phyloP scores from a whole-genome alignment of 805 yeast species.

The Candida silvicultrix region DNA sequence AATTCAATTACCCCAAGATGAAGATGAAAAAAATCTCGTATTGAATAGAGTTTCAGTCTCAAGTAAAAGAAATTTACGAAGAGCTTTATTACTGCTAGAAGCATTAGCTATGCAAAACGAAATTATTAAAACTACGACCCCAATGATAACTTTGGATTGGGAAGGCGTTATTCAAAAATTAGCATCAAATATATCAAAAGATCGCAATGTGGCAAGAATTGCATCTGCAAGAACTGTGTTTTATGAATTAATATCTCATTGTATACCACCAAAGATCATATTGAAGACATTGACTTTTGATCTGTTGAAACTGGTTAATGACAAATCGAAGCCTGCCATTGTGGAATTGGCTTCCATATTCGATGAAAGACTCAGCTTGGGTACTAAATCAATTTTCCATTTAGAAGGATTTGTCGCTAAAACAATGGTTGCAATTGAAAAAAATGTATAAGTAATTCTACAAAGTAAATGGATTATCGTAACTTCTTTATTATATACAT shows the following conservation, averaged over 20 bases:
- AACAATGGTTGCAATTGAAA: conserved; percentile 72
- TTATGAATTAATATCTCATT: conserved; percentile 85
- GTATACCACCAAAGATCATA: conserved; percentile 84
- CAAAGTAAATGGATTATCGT: too few species aligned
- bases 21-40: conserved; percentile 34
- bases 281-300: conserved; percentile 54
- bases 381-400: conserved; percentile 87
- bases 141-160: conserved; percentile 81
- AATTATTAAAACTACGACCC: conserved; percentile 36
- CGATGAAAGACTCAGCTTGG: conserved; percentile 84
- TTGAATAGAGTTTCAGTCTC: conserved; percentile 46
- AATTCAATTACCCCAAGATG: conserved; percentile 26
- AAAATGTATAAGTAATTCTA: conserved; percentile 2
- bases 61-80: conserved; percentile 68
- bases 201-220: conserved; percentile 54
- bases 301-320: conserved; percentile 28
- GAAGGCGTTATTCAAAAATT: conserved; percentile 66
- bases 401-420: conserved; percentile 90
- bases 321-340: conserved; percentile 34
- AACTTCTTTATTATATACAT: background rate
- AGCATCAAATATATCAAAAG: conserved; percentile 52
- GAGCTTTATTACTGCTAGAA: conserved; percentile 73
- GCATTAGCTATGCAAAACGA: conserved; percentile 72
- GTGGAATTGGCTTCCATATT: conserved; percentile 57
- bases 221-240: conserved; percentile 57